phyloP scores from a whole-genome alignment of 2,329 filamentous ascomycete species.

The Phaeosphaeriaceae sp. region DNA sequence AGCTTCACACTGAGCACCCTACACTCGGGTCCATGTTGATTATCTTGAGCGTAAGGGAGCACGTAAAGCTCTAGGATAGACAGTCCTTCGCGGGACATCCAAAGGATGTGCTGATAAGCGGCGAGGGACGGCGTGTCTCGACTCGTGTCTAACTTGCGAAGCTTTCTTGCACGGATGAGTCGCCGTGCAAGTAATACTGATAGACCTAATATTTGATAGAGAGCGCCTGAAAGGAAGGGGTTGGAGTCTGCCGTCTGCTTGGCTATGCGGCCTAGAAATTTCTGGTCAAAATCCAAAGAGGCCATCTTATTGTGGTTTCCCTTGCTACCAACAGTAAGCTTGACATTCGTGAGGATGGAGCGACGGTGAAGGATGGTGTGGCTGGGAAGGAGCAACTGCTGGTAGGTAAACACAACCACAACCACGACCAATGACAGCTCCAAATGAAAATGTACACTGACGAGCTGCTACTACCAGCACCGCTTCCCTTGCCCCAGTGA shows the following conservation, averaged over 20 bases:
- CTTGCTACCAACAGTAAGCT: conserved; percentile 5
- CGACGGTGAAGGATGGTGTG: neutral
- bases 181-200: conserved; percentile 87
- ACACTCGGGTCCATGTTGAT: conserved; percentile 75
- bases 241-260: conserved; percentile 79
- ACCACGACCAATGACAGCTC: neutral
- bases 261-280: conserved; percentile 90
- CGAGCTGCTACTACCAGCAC: neutral
- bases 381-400: conserved; percentile 1
- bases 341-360: conserved; percentile 9
- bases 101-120: conserved; percentile 89
- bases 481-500: neutral
- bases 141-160: conserved; percentile 81
- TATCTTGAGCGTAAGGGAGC: conserved; percentile 73
- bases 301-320: conserved; percentile 68
- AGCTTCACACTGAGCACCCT: conserved; percentile 92
- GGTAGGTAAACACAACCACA: conserved; percentile 1
- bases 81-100: conserved; percentile 90
- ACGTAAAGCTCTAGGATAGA: conserved; percentile 86
- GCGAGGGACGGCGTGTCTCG: conserved; percentile 79
- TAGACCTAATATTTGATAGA: conserved; percentile 90
- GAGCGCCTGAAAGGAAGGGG: conserved; percentile 76
- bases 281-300: conserved; percentile 96
- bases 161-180: conserved; percentile 80
- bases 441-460: neutral